Conservation (phyloP, 2,329 filamentous ascomycete genomes). For the Claviceps monticola region DNA sequence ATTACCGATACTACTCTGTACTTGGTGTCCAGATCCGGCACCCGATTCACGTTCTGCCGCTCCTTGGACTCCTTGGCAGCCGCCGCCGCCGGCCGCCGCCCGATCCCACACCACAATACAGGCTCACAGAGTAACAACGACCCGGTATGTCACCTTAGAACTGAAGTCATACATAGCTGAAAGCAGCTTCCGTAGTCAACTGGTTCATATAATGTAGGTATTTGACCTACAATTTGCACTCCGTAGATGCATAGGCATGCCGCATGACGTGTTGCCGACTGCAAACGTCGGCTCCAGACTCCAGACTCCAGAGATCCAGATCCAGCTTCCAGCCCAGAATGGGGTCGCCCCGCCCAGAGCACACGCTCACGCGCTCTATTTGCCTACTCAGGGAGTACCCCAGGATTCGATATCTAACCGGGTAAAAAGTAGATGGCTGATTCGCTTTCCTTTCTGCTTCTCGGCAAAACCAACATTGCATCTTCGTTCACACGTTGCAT, state of each 20-base stretch:
- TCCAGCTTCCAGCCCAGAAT: background rate
- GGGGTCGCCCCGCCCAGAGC: background rate
- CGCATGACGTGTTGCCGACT: background rate
- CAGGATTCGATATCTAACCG: background rate
- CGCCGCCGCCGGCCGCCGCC: background rate
- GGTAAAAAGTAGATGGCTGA: no score
- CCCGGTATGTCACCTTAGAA: no score
- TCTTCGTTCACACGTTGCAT: no score
- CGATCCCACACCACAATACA: background rate
- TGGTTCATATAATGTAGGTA: no score
- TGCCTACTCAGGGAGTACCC: background rate
- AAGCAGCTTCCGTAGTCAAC: background rate
- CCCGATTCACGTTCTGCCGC: background rate
- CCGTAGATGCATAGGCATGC: no score
- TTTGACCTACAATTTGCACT: no score
- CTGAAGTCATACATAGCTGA: background rate
- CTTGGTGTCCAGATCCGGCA: constrained; percentile 4
- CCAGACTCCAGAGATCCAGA: background rate
- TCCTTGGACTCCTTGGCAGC: background rate
- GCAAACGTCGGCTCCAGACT: background rate
- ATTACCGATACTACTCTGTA: constrained; percentile 1
- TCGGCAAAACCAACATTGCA: no score
- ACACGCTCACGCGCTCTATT: no score
- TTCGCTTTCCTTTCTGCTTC: no score
- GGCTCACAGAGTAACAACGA: no score